These are phyloP conservation scores for Mediolabrus comicus DNA, from an alignment of 108 stramenopile genomes.

Conservation along the genomic window DNA sequence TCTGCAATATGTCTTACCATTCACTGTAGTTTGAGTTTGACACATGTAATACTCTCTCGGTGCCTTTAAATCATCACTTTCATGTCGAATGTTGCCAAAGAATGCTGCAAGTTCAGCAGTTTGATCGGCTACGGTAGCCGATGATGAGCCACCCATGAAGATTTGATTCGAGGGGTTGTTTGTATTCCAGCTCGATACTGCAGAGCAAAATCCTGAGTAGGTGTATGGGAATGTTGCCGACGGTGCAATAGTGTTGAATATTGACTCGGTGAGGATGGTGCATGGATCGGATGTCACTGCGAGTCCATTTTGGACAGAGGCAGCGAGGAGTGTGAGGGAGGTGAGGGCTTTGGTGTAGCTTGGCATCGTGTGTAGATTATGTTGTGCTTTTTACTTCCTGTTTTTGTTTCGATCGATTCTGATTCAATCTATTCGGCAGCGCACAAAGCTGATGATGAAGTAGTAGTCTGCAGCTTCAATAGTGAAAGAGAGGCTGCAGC, in stretches of 20 bases:
- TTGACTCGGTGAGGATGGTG: neutral
- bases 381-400: too few species aligned
- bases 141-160: conserved; percentile 5
- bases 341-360: neutral
- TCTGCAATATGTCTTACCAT: neutral
- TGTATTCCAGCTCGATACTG: neutral
- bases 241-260: neutral
- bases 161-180: neutral
- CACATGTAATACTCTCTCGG: neutral
- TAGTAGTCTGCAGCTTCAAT: too few species aligned
- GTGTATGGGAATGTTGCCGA: neutral
- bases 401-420: too few species aligned
- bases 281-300: neutral
- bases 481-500: too few species aligned
- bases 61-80: neutral
- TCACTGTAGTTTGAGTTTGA: neutral
- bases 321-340: neutral
- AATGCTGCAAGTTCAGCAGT: neutral
- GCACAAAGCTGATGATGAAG: too few species aligned
- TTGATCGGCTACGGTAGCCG: neutral
- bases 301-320: neutral
- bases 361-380: too few species aligned
- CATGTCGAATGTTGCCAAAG: neutral
- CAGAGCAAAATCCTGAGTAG: neutral
- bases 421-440: too few species aligned